Evolutionary conservation across 2,329 filamentous ascomycete genomes (phyloP).

Genomic region (Coniochaeta ligniaria): DNA sequence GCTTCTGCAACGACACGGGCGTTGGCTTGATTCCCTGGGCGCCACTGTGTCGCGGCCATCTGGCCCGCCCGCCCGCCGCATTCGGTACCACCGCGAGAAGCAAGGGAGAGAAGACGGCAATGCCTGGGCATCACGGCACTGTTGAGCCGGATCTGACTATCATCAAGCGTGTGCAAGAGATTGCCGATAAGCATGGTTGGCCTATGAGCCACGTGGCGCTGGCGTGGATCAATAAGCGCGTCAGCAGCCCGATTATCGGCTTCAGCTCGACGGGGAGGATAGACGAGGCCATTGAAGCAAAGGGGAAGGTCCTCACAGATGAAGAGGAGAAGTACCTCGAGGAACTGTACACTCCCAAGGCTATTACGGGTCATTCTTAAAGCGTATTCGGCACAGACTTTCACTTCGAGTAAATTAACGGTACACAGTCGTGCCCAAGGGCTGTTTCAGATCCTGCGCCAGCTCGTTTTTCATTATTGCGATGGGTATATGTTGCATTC

Average conservation of each 20-base stretch:
- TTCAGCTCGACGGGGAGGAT: conserved; percentile 52
- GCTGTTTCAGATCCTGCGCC: too few species aligned
- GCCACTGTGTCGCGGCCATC: conserved; percentile 29
- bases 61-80: conserved; percentile 22
- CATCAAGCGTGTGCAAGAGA: conserved; percentile 18
- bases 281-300: conserved; percentile 47
- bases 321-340: conserved; percentile 57
- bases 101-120: conserved; percentile 23
- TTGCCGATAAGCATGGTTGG: conserved; percentile 21
- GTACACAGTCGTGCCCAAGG: too few species aligned
- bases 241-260: conserved; percentile 53
- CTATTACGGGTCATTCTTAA: conserved; percentile 27
- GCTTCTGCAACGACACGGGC: conserved; percentile 32
- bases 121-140: conserved; percentile 20
- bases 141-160: conserved; percentile 24
- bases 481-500: too few species aligned
- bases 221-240: conserved; percentile 52
- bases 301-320: conserved; percentile 39
- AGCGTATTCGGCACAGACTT: background rate
- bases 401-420: background rate
- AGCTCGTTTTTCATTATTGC: too few species aligned
- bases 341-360: conserved; percentile 51
- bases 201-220: conserved; percentile 44
- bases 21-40: conserved; percentile 32
- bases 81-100: conserved; percentile 20